phyloP scores from a whole-genome alignment of 129 eudicot genomes.

The Artemisia argyi region DNA sequence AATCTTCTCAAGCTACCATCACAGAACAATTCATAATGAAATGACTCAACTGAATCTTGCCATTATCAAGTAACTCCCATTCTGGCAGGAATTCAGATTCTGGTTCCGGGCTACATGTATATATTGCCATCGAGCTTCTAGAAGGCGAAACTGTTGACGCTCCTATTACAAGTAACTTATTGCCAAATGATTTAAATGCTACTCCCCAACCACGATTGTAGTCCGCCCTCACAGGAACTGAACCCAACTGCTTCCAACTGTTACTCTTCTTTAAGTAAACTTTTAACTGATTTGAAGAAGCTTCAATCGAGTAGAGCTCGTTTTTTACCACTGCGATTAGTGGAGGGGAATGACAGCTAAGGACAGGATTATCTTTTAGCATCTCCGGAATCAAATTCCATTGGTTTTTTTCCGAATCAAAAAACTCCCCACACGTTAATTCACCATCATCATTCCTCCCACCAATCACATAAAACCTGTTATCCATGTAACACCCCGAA shows the following conservation, averaged over 20 bases:
- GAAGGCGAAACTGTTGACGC: conserved; percentile 40
- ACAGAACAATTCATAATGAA: conserved; percentile 77
- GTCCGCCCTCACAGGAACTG: conserved; percentile 76
- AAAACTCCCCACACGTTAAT: conserved; percentile 79
- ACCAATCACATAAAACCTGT: conserved; percentile 75
- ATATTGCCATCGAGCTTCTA: conserved; percentile 59
- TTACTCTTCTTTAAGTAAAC: conserved; percentile 65
- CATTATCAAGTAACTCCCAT: conserved; percentile 63
- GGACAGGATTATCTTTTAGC: conserved; percentile 72
- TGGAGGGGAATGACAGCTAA: conserved; percentile 67
- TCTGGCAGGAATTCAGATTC: conserved; percentile 32
- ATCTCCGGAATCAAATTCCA: conserved; percentile 77
- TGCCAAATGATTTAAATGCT: conserved; percentile 80
- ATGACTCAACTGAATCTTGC: conserved; percentile 51
- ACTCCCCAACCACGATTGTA: conserved; percentile 82
- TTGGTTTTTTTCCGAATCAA: conserved; percentile 39
- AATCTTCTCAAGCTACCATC: conserved; percentile 65
- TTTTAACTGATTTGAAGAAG: conserved; percentile 71
- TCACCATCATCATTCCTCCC: conserved; percentile 68
- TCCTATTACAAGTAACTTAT: conserved; percentile 79
- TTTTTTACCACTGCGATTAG: conserved; percentile 89
- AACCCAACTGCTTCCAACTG: conserved; percentile 73
- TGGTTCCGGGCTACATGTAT: conserved; percentile 70
- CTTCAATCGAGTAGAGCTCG: conserved; percentile 73
- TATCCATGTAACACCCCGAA: conserved; percentile 76